These are phyloP conservation scores for Venturia effusa DNA, from an alignment of 2,329 filamentous ascomycete genomes.

Conservation along the genomic window DNA sequence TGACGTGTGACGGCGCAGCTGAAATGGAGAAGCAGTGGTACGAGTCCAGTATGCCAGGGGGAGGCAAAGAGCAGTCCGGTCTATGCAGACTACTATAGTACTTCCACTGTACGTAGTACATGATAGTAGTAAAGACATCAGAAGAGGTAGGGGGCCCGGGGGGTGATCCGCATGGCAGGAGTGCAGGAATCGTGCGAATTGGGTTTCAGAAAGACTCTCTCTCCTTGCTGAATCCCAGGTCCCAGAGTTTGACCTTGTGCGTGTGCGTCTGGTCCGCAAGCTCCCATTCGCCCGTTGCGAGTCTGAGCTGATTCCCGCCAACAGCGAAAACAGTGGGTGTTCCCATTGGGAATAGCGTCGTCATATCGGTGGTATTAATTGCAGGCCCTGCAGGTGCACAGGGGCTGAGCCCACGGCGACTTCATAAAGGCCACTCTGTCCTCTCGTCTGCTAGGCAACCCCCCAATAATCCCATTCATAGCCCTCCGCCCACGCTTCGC, in stretches of 20 bases:
- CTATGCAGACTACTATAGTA: not conserved
- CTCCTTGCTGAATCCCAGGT: not conserved
- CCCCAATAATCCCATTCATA: not conserved
- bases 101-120: not conserved
- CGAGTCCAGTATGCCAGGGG: too few relatives aligned
- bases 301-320: not conserved
- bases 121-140: not conserved
- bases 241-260: not conserved
- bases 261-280: not conserved
- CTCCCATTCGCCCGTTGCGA: not conserved
- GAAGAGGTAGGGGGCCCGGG: not conserved
- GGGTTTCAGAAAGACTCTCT: not conserved
- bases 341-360: not conserved
- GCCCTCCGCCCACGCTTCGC: not conserved
- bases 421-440: conserved; percentile 1
- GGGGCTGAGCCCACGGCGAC: not conserved
- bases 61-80: not conserved
- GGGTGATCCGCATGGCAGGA: not conserved
- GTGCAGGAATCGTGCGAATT: not conserved
- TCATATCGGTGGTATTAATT: not conserved
- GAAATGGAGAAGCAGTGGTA: too few relatives aligned
- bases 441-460: not conserved
- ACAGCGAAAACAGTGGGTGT: not conserved
- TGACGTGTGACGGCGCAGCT: not conserved
- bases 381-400: not conserved